A percentile compares a stretch with the other conserved stretches of the same genome.
Evolutionary conservation across 1,139 yeast species (phyloP).

Genomic region (Kurtzmaniella natalensis): DNA sequence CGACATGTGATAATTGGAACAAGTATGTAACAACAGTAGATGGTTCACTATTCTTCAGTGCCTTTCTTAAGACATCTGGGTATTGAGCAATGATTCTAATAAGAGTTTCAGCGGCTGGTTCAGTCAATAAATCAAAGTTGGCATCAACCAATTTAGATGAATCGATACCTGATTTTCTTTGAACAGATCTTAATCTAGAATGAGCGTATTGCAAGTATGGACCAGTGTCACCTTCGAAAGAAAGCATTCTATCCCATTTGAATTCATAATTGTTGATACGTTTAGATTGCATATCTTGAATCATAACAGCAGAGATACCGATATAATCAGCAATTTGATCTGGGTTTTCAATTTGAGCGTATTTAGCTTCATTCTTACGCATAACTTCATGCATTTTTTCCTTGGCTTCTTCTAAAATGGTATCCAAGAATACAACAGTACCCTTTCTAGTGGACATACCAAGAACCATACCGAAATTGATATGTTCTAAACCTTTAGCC

Average conservation of each 20-base stretch:
- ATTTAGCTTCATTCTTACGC: conserved; percentile 88
- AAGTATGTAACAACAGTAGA: conserved; percentile 91
- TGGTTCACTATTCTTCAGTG: conserved; percentile 85
- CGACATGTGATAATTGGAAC: conserved; percentile 88
- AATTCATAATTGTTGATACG: conserved; percentile 94
- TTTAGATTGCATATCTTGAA: conserved; percentile 98
- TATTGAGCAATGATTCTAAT: conserved; percentile 81
- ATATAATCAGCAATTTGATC: conserved; percentile 93
- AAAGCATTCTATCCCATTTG: conserved; percentile 97
- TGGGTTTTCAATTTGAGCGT: conserved; percentile 91
- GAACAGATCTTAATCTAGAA: conserved; percentile 92
- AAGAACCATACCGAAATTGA: conserved; percentile 96
- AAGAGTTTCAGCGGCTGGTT: conserved; percentile 69
- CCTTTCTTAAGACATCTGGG: conserved; percentile 86
- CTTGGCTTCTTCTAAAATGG: conserved; percentile 89
- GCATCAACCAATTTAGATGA: conserved; percentile 51
- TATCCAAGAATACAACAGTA: conserved; percentile 94
- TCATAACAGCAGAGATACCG: conserved; percentile 97
- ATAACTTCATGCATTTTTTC: conserved; percentile 96
- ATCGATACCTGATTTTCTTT: conserved; percentile 68
- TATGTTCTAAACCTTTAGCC: conserved; percentile 76
- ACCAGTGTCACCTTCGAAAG: conserved; percentile 99
- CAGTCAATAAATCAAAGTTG: conserved; percentile 66
- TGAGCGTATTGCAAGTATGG: conserved; percentile 98
- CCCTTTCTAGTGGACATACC: conserved; percentile 99